Conservation (phyloP, 306 rosid genomes). For the Lagenaria siceraria region DNA sequence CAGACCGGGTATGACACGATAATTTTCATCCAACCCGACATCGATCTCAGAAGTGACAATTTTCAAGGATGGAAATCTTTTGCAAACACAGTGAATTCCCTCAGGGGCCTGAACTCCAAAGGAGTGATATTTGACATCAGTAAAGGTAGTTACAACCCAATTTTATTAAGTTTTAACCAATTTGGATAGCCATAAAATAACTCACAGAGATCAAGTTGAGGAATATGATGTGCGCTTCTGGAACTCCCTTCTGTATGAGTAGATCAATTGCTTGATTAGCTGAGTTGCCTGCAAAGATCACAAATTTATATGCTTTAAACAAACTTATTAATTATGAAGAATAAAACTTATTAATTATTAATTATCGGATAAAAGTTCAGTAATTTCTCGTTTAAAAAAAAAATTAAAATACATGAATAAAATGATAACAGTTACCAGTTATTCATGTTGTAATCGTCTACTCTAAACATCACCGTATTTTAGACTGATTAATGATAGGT, state of each 20-base stretch:
- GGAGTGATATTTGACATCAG: constrained; percentile 1
- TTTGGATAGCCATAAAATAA: constrained; percentile 9
- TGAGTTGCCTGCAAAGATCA: constrained; percentile 56
- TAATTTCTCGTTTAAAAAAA: background rate
- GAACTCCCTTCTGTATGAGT: constrained; percentile 89
- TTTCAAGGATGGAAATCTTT: constrained; percentile 74
- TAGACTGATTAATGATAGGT: background rate
- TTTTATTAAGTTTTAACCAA: background rate
- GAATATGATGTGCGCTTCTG: constrained; percentile 84
- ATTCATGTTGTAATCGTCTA: background rate
- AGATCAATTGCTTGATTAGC: constrained; percentile 95
- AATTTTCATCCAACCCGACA: constrained; percentile 58
- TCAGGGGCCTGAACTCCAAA: constrained; percentile 66
- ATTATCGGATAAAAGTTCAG: background rate
- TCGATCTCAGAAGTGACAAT: constrained; percentile 97
- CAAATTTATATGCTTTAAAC: no score
- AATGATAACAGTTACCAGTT: background rate
- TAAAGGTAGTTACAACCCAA: background rate
- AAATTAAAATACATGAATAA: background rate
- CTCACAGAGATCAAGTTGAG: constrained; percentile 91
- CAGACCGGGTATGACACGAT: constrained; percentile 81
- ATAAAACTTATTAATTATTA: background rate
- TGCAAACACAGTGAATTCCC: constrained; percentile 85
- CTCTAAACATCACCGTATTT: background rate
- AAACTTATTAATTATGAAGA: no score